Base-by-base conservation (phyloP, 768 basidiomycete species). In the Pilatotrama ljubarskyi region DNA sequence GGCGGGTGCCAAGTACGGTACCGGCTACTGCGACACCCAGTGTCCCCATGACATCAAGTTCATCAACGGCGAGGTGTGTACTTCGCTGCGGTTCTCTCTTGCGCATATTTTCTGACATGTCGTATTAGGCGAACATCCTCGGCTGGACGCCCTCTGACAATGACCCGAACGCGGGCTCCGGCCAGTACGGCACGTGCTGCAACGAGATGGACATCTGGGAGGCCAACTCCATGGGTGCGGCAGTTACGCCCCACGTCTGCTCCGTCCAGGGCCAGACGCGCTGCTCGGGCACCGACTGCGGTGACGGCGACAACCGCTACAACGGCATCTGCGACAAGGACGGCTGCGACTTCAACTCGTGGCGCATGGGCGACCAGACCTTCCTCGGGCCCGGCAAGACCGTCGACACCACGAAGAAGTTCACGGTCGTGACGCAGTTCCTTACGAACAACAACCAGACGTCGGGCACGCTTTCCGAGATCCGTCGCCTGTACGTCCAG, bases 341-440 rank as follows among this genome's bases (percentile, higher is more conserved):
- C 58, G 82, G 83, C 37, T 84, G 83, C 70, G 83, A 84, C 66
- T 84, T 82, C 78, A 84, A 83, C 80, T 80, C 83, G 35, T 84
- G 68, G 78, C 81, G 82, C 66, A 76, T 80, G 78, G 82, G 82
- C 35, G 66, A 74, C 70, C 69, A 61, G 55, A 59, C 67, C 56
- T 84, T 82, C 78, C 76, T 77, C 69, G 83, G 83, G 49, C 69
- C 69, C 11, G 78, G 77, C 58, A 65, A 69, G 69, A 80, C 74
- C 52, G 76, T 84, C 69, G 77, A 83, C 75, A 84, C 81, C 67
- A 74, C 58, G 69, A 66, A 73, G 65, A 75, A 75, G 63, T 75
- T 84, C 76, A 84, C 82, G 53, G 79, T 84, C 64, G 81, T 83
- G 70, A 84, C 83, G 51, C 83, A 84, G 69, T 84, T 84, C 78